phyloP scores from a whole-genome alignment of 345 rosid species.

The Lepidium sativum region DNA sequence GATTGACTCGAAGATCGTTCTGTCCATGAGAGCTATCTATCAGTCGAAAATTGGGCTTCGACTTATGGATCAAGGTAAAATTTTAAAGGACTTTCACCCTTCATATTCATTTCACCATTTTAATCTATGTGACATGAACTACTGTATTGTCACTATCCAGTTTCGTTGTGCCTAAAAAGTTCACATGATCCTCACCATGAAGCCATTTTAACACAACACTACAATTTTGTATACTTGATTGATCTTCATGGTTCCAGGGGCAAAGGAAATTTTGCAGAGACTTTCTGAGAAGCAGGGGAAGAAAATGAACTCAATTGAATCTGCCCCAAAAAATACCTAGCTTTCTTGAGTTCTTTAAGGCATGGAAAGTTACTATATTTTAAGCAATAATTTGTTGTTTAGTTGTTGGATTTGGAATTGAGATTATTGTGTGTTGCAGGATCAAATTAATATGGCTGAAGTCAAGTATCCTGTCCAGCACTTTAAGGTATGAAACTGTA shows the following conservation, averaged over 20 bases:
- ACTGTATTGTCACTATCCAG: neutral
- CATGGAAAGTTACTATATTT: neutral
- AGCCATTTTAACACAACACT: neutral
- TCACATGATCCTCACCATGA: neutral
- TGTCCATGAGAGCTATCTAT: conserved; percentile 93
- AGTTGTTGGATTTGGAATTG: neutral
- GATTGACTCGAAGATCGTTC: conserved; percentile 71
- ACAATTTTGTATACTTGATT: neutral
- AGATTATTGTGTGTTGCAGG: conserved; percentile 36
- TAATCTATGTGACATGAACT: neutral
- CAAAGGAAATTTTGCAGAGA: conserved; percentile 65
- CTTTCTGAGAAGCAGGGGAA: conserved; percentile 86
- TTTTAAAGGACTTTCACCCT: neutral
- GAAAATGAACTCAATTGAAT: conserved; percentile 76
- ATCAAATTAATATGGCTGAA: conserved; percentile 86
- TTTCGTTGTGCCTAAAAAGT: neutral
- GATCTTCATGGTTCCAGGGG: conserved; percentile 45
- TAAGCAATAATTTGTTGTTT: neutral
- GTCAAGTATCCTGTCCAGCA: conserved; percentile 76
- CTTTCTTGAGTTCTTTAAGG: conserved; percentile 73
- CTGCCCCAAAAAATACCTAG: conserved; percentile 62
- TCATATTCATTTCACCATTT: neutral
- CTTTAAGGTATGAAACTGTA: conserved; percentile 54
- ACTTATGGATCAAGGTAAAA: conserved; percentile 74
- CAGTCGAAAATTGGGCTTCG: conserved; percentile 86